Conservation (phyloP, 192 early-diverging fungal genomes). For the Umbelopsis isabellina region DNA sequence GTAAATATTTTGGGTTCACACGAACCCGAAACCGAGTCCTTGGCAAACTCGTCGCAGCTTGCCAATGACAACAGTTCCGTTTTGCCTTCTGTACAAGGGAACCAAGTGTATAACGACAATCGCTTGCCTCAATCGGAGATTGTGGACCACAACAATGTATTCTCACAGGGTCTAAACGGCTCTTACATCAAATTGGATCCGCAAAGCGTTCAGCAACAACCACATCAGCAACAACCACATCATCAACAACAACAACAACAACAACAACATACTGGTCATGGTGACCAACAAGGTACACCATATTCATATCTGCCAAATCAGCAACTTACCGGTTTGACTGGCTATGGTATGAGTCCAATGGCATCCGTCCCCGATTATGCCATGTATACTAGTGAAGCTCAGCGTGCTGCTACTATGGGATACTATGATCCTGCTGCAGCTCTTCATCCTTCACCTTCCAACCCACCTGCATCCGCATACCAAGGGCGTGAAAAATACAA, state of each 20-base stretch:
- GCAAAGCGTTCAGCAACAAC: background rate
- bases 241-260: constrained; percentile 1
- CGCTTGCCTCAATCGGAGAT: background rate
- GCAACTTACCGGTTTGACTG: constrained; percentile 31
- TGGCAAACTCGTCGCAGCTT: background rate
- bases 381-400: constrained; percentile 24
- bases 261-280: constrained; percentile 7
- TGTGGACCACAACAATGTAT: constrained; percentile 1
- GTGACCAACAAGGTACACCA: constrained; percentile 2
- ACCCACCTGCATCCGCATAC: constrained; percentile 50
- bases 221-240: constrained; percentile 1
- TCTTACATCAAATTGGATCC: background rate
- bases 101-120: background rate
- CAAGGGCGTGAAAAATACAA: constrained; percentile 48
- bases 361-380: constrained; percentile 45
- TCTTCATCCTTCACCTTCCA: constrained; percentile 48
- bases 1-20: background rate
- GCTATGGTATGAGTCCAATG: constrained; percentile 51
- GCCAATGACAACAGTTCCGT: background rate
- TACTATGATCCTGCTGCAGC: constrained; percentile 40
- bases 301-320: constrained; percentile 21
- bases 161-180: background rate
- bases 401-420: constrained; percentile 24
- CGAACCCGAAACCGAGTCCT: background rate
- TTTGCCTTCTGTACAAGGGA: background rate